Conservation (phyloP, 163 green algal species). For the Volvox carteri region DNA sequence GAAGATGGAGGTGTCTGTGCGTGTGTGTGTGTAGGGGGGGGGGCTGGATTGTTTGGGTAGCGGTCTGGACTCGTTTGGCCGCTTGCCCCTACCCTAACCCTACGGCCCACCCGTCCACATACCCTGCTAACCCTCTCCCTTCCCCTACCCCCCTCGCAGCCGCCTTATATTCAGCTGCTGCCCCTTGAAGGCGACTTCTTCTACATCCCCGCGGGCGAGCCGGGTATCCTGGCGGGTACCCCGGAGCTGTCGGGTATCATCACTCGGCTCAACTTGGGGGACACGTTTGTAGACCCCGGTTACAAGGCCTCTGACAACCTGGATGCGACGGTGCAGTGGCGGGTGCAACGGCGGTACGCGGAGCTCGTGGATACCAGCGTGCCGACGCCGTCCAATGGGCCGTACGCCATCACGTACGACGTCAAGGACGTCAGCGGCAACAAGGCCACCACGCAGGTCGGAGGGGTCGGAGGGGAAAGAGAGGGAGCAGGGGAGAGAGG, state of each 20-base stretch:
- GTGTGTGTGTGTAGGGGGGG: neutral
- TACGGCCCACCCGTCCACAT: too few relatives aligned
- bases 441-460: slow-evolving; percentile 35
- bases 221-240: neutral
- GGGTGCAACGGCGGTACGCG: slow-evolving; percentile 4
- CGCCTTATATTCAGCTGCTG: slow-evolving; percentile 29
- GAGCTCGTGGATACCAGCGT: slow-evolving; percentile 53
- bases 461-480: too few relatives aligned
- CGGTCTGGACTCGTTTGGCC: too few relatives aligned
- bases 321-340: slow-evolving; percentile 1
- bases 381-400: slow-evolving; percentile 48
- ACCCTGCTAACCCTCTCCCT: too few relatives aligned
- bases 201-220: neutral
- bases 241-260: slow-evolving; percentile 38
- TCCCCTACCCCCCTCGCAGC: neutral
- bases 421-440: slow-evolving; percentile 56
- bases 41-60: too few relatives aligned
- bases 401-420: slow-evolving; percentile 62
- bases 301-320: slow-evolving; percentile 51
- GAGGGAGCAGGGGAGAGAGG: too few relatives aligned
- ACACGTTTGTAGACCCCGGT: slow-evolving; percentile 51
- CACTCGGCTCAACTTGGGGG: slow-evolving; percentile 32
- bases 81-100: too few relatives aligned
- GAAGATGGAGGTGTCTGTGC: neutral
- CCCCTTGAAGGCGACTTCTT: slow-evolving; percentile 19